These are phyloP conservation scores for Podosphaera fusca DNA, from an alignment of 2,329 filamentous ascomycete genomes.

Conservation along the genomic window DNA sequence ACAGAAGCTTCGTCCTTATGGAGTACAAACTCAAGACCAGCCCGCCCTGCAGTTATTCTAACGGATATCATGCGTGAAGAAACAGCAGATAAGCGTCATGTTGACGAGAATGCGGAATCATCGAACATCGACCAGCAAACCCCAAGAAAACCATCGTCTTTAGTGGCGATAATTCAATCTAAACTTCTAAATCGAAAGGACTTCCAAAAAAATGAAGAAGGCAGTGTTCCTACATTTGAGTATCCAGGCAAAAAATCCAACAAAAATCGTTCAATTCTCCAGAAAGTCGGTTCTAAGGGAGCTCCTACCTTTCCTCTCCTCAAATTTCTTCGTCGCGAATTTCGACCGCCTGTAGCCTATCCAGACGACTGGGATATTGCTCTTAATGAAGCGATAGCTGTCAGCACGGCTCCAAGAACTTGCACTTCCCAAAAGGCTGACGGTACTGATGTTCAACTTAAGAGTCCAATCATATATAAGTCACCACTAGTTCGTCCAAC, in stretches of 20 bases:
- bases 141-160: slow-evolving; percentile 1
- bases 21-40: slow-evolving; percentile 5
- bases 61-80: too few species aligned
- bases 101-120: too few species aligned
- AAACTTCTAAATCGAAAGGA: slow-evolving; percentile 7
- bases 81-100: too few species aligned
- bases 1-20: slow-evolving; percentile 15
- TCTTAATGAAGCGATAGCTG: slow-evolving; percentile 9
- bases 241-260: slow-evolving; percentile 5
- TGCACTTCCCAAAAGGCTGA: too few species aligned
- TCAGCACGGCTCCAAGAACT: too few species aligned
- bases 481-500: too few species aligned
- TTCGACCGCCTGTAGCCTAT: slow-evolving; percentile 4
- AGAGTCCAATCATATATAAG: too few species aligned
- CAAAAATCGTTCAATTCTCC: neutral
- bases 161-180: neutral
- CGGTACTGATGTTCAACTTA: too few species aligned
- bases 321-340: slow-evolving; percentile 6
- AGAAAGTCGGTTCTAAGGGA: neutral
- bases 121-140: slow-evolving; percentile 4
- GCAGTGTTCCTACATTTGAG: slow-evolving; percentile 5
- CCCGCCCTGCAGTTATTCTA: neutral
- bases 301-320: neutral
- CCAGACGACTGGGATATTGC: slow-evolving; percentile 10
- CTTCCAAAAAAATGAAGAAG: slow-evolving; percentile 5